Base-by-base conservation (phyloP, 2,329 filamentous ascomycete genomes). In the Diaporthe sp. region DNA sequence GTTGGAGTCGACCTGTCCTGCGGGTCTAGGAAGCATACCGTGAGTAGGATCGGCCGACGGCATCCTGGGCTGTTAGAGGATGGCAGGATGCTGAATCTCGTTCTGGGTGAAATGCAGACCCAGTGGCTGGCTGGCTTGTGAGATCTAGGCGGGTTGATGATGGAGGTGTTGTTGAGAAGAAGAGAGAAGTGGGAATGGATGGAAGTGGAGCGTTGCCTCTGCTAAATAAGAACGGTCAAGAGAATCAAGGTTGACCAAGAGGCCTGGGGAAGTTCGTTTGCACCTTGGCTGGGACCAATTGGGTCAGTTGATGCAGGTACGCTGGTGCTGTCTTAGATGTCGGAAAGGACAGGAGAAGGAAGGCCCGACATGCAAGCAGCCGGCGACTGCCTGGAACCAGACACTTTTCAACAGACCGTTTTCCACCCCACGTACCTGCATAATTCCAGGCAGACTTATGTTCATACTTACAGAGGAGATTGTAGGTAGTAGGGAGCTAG, bases 301-400 rank as follows among this genome's bases (percentile, higher is more conserved):
- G 34, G 19, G 12, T 12, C 22, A n/a, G 3, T 8, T 46, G 25
- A 31, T 31, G 53, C 13, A 31, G 53, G 53, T 28, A 9, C 15
- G 46, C 44, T 51, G 10, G 17, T 49, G 28, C 17, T 67, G 39
- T 19, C 5, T n/a, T 13, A 67, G 10, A 22, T 5, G 15, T 5
- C 28, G 15, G 3, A 9, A 13, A 22, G 39, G 39, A 39, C 34
- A 28, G 9, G n/a, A 46, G 46, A 31, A 19, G 42, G 61, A 51
- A 67, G 44, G 28, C 22, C 34, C 62, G 44, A 12, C 22, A 51
- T 55, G 46, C 65, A 55, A 31, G 65, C 34, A 55, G 51, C 65
- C 46, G 65, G 34, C n/a, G 10, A 22, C 65, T 69, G 65, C 34
- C 65, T 55, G 15, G 13, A 17, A 22, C 12, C 7, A 22, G 55